A percentile compares a stretch with the other conserved stretches of the same genome.
Conservation (phyloP, 2,329 filamentous ascomycete genomes). For the Apiospora malaysiana region DNA sequence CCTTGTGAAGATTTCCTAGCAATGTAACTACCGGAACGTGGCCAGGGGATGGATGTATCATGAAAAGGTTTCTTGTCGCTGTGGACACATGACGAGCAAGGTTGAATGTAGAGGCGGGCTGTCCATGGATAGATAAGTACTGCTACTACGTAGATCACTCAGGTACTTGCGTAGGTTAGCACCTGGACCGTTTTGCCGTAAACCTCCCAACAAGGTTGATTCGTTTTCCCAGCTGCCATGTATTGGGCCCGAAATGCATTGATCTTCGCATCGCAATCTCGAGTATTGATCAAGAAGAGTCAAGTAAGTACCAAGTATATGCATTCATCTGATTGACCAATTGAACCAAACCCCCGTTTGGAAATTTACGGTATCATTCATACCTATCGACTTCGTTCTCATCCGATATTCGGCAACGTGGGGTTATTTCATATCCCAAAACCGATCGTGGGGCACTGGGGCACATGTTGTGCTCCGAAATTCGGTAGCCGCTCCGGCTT, state of each 20-base stretch:
- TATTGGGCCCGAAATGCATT: no score
- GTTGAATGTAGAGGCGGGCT: background rate
- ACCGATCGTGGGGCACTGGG: slow-evolving; percentile 32
- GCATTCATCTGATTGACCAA: background rate
- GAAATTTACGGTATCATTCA: no score
- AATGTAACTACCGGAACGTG: background rate
- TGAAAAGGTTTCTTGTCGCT: background rate
- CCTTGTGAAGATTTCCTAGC: background rate
- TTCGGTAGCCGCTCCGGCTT: slow-evolving; percentile 15
- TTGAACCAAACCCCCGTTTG: background rate
- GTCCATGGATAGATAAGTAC: no score
- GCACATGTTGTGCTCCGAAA: slow-evolving; percentile 26
- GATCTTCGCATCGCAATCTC: no score
- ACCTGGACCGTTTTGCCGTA: no score
- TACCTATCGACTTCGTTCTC: background rate
- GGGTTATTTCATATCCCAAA: slow-evolving; percentile 24
- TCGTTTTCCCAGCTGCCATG: no score
- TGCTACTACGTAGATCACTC: no score
- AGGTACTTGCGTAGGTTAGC: no score
- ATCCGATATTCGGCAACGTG: slow-evolving; percentile 27
- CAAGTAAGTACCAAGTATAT: no score
- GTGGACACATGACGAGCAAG: background rate
- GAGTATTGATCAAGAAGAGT: no score
- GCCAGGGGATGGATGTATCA: background rate
- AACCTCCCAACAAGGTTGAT: no score